phyloP scores from a whole-genome alignment of 805 yeast species.

The Torulaspora microellipsoides region DNA sequence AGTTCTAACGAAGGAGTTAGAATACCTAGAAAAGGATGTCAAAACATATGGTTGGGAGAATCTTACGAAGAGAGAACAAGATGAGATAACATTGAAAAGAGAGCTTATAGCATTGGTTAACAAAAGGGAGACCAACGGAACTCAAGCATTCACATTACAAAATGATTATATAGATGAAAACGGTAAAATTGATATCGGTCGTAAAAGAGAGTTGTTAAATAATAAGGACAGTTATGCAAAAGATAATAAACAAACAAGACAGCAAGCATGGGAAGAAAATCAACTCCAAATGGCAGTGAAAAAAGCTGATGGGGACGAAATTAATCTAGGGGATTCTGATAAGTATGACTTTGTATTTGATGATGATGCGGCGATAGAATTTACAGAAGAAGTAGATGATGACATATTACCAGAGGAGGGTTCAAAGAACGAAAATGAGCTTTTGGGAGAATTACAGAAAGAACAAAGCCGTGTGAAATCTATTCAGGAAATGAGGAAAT shows the following conservation, averaged over 20 bases:
- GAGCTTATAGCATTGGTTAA: conserved; percentile 44
- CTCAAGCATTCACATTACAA: conserved; percentile 48
- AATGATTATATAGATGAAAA: conserved; percentile 50
- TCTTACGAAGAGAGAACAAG: conserved; percentile 44
- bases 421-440: conserved; percentile 26
- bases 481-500: conserved; percentile 51
- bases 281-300: conserved; percentile 28
- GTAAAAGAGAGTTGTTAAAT: conserved; percentile 50
- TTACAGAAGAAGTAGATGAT: conserved; percentile 42
- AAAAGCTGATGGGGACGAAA: conserved; percentile 24
- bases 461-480: conserved; percentile 28
- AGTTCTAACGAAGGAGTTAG: conserved; percentile 44
- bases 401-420: conserved; percentile 31
- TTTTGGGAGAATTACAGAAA: conserved; percentile 16
- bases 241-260: conserved; percentile 29
- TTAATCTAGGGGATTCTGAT: conserved; percentile 29
- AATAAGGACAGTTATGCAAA: conserved; percentile 26
- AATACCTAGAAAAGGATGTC: conserved; percentile 46
- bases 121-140: conserved; percentile 36
- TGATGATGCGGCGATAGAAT: conserved; percentile 55
- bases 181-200: conserved; percentile 49
- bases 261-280: conserved; percentile 35
- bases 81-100: conserved; percentile 49
- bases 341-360: conserved; percentile 76
- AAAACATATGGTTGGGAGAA: conserved; percentile 50